Base-by-base conservation (phyloP, 2,329 filamentous ascomycete genomes). In the Colletotrichum musae region DNA sequence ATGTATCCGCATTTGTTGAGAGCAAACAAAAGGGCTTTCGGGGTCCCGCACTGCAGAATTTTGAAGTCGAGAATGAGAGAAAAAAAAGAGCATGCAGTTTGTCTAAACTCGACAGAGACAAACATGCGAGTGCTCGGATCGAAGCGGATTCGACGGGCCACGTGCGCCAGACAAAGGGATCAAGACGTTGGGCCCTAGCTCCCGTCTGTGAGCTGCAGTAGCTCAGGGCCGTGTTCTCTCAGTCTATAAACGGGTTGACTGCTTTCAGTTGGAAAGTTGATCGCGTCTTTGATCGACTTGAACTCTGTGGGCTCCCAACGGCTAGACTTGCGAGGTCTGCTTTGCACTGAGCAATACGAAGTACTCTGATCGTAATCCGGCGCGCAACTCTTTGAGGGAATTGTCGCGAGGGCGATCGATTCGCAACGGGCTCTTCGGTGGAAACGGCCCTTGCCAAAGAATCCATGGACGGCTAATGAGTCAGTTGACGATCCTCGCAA, bases 1-100 rank as follows among this genome's bases (percentile, higher is more conserved):
- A 41, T 21, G 26, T 45, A 58, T 53, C 65, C 53, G 59, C 65
- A 68, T 47, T 41, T 53, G 65, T 64, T 68, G 60, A 58, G 64
- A 10, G 41, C 12, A 26, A 28, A 58, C 24, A n/a, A 43, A 43
- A 43, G 5, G 41, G 13, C 41, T 43, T 15, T 43, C 41, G 41
- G 41, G 15, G 18, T 18, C 18, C 18, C 9, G 4, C 36, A 39
- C 21, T 6, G 28, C 28, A 32, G 5, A 32, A 4, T 6, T 9
- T 32, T 32, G 6, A 9, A 6, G 28, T 9, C 18, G 18, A 18
- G 18, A 18, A 18, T 18, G 18, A 18, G 18, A 18, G 18, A 18
- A 18, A 18, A 18, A 18, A 18, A 18, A 18, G 18, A 18, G 18
- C 18, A 36, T 36, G 32, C 32, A 10, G 32, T 36, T 32, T 24